Evolutionary conservation across 1,284 basidiomycete genomes (phyloP), one percentile per base, ranked within the genome.

Genomic region (Tetrapyrgos nigripes): DNA sequence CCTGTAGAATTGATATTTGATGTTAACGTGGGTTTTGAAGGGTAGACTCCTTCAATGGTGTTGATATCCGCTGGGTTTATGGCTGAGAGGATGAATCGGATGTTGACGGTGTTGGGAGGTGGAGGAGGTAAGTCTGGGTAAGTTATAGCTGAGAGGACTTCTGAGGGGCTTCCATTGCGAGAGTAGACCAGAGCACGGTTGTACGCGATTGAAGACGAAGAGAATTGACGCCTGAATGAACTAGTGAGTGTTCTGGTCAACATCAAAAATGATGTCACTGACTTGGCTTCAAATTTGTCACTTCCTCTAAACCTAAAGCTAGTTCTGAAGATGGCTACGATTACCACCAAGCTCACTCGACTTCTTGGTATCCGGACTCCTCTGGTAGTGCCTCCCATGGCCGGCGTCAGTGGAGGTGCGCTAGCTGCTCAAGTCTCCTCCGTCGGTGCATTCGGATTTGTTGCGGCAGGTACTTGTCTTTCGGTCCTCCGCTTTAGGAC

Each of bases 11-110:
- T 68, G 45, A 84, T 62, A 26, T 73, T 70, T 17, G 76, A 73
- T 5, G 76, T 70, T 23, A 77, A 74, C 1, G 65, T 67, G 0
- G 92, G 89, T 63, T 86, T 87, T 13, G 82, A 72, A 0, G 93
- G 92, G 68, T 94, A 94, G 17, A 91, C 84, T 10, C 93, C 93
- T 72, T 94, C 88, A 44, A 94, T 81, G 46, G 92, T 89, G 62
- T 94, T 94, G 64, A 91, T 72, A 63, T 94, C 92, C 9, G 91
- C 85, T 2, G 92, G 92, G 68, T 94, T 94, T 56, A 94, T 84
- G 4, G 92, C 90, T 2, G 89, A 82, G n/a, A 92, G 80, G n/a
- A 88, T 73, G 68, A 89, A 87, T 62, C 80, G 81, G 65, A 94
- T 70, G 66, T 91, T 89, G 37, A 89, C 72, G 4, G 87, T 82